A percentile compares a stretch with the other conserved stretches of the same genome.
These are phyloP conservation scores for Paraconiothyrium brasiliense DNA, from an alignment of 2,329 filamentous ascomycete species.

Conservation along the genomic window DNA sequence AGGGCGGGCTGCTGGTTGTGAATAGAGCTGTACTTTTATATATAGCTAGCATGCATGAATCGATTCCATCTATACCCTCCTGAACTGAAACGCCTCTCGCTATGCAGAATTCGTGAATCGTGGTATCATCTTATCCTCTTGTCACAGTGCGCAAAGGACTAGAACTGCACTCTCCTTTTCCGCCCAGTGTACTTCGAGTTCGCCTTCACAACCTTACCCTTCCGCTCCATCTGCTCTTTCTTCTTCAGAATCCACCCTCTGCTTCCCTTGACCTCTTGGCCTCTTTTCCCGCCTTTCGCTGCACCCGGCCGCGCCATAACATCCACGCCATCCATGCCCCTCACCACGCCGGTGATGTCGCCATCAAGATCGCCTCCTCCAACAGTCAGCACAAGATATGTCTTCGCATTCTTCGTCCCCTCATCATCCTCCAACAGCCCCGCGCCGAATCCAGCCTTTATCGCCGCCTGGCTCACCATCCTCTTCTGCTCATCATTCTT, in stretches of 20 bases:
- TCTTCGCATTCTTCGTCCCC: constrained; percentile 94
- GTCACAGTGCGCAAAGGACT: constrained; percentile 26
- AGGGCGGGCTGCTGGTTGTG: constrained; percentile 41
- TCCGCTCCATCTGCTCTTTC: constrained; percentile 92
- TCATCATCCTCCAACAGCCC: constrained; percentile 95
- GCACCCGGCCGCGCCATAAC: constrained; percentile 68
- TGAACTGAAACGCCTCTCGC: constrained; percentile 41
- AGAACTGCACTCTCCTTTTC: constrained; percentile 84
- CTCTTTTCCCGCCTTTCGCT: constrained; percentile 62
- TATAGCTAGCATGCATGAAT: constrained; percentile 51
- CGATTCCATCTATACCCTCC: constrained; percentile 35
- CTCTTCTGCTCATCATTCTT: constrained; percentile 91
- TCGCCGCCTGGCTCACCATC: constrained; percentile 91
- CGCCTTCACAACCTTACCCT: constrained; percentile 92
- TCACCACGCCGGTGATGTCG: constrained; percentile 90
- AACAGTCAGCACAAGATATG: constrained; percentile 95
- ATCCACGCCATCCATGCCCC: constrained; percentile 85
- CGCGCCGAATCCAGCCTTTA: constrained; percentile 93
- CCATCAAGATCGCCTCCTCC: constrained; percentile 71
- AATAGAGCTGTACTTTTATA: constrained; percentile 54
- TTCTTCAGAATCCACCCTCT: constrained; percentile 86
- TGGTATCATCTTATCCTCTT: constrained; percentile 18
- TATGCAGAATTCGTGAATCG: constrained; percentile 44
- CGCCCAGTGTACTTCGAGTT: constrained; percentile 94
- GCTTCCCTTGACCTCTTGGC: constrained; percentile 77